Evolutionary conservation across 768 basidiomycete genomes (phyloP).

Genomic region (Brasilioporus rufonigricans): DNA sequence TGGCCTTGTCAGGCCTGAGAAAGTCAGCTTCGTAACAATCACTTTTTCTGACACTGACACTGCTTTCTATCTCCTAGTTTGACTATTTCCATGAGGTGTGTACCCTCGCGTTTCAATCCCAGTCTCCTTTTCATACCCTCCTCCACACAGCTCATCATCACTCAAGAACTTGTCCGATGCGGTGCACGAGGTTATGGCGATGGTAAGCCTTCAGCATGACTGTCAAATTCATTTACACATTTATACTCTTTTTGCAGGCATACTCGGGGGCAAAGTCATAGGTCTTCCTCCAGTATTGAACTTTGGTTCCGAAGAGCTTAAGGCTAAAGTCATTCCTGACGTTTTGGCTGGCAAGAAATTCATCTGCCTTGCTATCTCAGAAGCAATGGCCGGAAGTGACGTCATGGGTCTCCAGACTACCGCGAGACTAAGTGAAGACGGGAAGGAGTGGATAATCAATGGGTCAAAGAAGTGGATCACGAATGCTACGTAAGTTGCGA

Average conservation of each 20-base stretch:
- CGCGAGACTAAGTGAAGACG: conserved; percentile 63
- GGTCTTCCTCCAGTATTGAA: conserved; percentile 72
- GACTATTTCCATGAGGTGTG: conserved; percentile 72
- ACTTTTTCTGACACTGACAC: conserved; percentile 2
- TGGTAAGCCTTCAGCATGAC: conserved; percentile 33
- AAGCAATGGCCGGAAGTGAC: conserved; percentile 73
- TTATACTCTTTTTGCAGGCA: conserved; percentile 15
- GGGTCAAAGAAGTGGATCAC: conserved; percentile 79
- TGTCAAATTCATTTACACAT: background rate
- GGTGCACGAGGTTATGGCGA: conserved; percentile 66
- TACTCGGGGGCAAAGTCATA: conserved; percentile 63
- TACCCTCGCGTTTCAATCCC: conserved; percentile 25
- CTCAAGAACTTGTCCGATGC: conserved; percentile 58
- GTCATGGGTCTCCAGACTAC: conserved; percentile 61
- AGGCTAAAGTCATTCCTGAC: conserved; percentile 46
- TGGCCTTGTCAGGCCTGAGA: conserved; percentile 73
- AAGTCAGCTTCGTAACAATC: conserved; percentile 39
- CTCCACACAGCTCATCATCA: conserved; percentile 49
- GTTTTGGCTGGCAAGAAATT: conserved; percentile 64
- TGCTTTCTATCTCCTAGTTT: conserved; percentile 39
- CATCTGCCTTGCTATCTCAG: conserved; percentile 72
- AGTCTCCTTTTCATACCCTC: background rate
- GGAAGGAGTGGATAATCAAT: conserved; percentile 65
- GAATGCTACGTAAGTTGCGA: conserved; percentile 43
- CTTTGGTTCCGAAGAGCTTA: conserved; percentile 55